Evolutionary conservation across 2,329 filamentous ascomycete species (phyloP).

Genomic region (Aspergillus brasiliensis): DNA sequence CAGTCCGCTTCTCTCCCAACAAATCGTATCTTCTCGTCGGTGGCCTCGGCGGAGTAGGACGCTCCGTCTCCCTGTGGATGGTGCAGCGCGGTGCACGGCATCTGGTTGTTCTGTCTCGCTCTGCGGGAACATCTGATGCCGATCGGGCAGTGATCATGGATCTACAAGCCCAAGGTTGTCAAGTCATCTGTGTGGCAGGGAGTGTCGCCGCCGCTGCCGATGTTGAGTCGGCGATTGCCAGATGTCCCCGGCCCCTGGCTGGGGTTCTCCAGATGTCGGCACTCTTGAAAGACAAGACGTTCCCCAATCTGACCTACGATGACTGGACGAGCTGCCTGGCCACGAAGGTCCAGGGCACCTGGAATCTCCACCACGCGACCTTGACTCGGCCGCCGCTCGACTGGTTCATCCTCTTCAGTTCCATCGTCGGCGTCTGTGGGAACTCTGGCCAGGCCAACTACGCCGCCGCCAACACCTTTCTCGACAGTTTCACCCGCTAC

Average conservation of each 20-base stretch:
- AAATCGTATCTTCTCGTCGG: slow-evolving; percentile 22
- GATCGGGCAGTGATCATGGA: background rate
- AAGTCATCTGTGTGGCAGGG: background rate
- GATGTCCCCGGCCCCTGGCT: too few species aligned
- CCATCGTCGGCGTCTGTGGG: slow-evolving; percentile 38
- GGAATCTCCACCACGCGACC: slow-evolving; percentile 22
- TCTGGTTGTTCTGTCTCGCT: slow-evolving; percentile 11
- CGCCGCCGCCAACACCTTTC: slow-evolving; percentile 34
- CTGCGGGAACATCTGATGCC: background rate
- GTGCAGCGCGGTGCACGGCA: slow-evolving; percentile 17
- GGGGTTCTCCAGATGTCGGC: background rate
- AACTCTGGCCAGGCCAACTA: slow-evolving; percentile 35
- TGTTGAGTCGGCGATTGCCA: too few species aligned
- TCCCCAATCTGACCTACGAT: slow-evolving; percentile 18
- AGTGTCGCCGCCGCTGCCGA: too few species aligned
- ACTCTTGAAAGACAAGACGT: slow-evolving; percentile 11
- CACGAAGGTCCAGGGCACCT: slow-evolving; percentile 22
- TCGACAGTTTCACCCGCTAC: slow-evolving; percentile 37
- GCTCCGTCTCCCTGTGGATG: slow-evolving; percentile 13
- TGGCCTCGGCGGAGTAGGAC: slow-evolving; percentile 21
- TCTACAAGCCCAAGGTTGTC: background rate
- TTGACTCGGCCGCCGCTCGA: slow-evolving; percentile 51
- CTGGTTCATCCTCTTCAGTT: slow-evolving; percentile 66
- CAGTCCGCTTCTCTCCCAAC: background rate
- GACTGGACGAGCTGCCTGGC: slow-evolving; percentile 8